These are phyloP conservation scores for Jackrogersella multiformis DNA, from an alignment of 495 filamentous ascomycete species.

Conservation along the genomic window DNA sequence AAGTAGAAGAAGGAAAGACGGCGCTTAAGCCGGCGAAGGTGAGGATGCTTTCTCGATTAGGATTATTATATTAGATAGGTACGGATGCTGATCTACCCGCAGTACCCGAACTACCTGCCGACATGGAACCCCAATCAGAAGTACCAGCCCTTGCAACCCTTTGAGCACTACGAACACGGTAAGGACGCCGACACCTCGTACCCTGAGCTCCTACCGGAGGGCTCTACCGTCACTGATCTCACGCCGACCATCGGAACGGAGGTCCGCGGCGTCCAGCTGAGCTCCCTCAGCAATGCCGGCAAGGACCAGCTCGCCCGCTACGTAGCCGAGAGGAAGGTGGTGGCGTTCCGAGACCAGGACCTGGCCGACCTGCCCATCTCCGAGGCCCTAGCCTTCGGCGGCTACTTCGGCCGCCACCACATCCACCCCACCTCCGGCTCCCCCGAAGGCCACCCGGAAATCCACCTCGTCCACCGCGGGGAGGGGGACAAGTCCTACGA, in stretches of 20 bases:
- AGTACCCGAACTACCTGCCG: conserved; percentile 81
- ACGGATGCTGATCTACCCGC: not conserved
- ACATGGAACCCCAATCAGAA: conserved; percentile 70
- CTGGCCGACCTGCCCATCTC: conserved; percentile 77
- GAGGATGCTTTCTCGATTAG: not conserved
- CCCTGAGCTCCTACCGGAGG: conserved; percentile 69
- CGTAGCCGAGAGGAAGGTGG: conserved; percentile 80
- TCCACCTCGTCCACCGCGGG: conserved; percentile 81
- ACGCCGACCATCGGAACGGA: conserved; percentile 81
- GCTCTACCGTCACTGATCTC: conserved; percentile 63
- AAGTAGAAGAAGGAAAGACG: conserved; percentile 57
- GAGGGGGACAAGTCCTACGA: conserved; percentile 68
- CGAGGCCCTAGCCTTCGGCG: conserved; percentile 73
- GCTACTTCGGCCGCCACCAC: conserved; percentile 84
- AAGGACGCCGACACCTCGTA: conserved; percentile 73
- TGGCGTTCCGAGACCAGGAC: conserved; percentile 82
- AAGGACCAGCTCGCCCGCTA: conserved; percentile 85
- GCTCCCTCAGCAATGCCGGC: conserved; percentile 68
- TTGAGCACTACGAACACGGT: conserved; percentile 77
- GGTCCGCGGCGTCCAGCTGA: conserved; percentile 79
- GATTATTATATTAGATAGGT: too few species aligned
- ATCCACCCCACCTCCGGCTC: conserved; percentile 82
- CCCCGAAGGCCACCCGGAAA: conserved; percentile 74
- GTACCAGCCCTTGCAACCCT: conserved; percentile 73
- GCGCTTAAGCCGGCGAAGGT: conserved; percentile 58